These are phyloP conservation scores for Volvariella volvacea DNA, from an alignment of 1,284 basidiomycete genomes.

Conservation along the genomic window DNA sequence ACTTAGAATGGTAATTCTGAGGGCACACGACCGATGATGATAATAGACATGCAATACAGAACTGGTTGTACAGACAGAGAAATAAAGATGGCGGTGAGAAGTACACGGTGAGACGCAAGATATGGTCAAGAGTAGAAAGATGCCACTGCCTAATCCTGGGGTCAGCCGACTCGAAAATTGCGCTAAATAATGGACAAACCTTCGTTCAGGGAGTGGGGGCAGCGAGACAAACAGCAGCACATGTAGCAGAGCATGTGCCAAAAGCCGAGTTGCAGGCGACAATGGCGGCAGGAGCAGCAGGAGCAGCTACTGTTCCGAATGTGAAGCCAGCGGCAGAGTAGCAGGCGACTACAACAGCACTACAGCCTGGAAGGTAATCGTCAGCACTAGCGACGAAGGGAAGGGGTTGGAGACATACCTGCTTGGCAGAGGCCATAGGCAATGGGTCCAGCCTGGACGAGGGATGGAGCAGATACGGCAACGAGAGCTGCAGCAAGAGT, in stretches of 20 bases:
- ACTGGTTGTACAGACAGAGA: no score
- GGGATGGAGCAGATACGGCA: neutral
- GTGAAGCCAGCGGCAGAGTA: constrained; percentile 45
- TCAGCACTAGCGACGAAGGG: neutral
- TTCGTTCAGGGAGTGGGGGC: constrained; percentile 26
- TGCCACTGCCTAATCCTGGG: no score
- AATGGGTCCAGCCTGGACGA: constrained; percentile 28
- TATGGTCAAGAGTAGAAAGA: no score
- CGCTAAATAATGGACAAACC: no score
- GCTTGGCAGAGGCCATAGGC: constrained; percentile 44
- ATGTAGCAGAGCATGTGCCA: constrained; percentile 38
- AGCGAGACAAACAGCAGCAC: constrained; percentile 25
- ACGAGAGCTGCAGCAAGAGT: constrained; percentile 1
- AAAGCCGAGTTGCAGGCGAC: constrained; percentile 44
- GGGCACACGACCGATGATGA: no score
- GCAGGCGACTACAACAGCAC: constrained; percentile 42
- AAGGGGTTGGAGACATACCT: constrained; percentile 19
- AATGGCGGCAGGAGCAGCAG: constrained; percentile 36
- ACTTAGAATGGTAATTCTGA: no score
- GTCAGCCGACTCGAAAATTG: no score
- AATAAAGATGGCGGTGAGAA: constrained; percentile 13
- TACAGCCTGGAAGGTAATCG: constrained; percentile 51
- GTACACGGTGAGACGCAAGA: no score
- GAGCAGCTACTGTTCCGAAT: constrained; percentile 40
- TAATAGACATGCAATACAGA: no score